These are phyloP conservation scores for Ensete ventricosum DNA, from an alignment of 176 grass and related monocot genomes.

Conservation along the genomic window DNA sequence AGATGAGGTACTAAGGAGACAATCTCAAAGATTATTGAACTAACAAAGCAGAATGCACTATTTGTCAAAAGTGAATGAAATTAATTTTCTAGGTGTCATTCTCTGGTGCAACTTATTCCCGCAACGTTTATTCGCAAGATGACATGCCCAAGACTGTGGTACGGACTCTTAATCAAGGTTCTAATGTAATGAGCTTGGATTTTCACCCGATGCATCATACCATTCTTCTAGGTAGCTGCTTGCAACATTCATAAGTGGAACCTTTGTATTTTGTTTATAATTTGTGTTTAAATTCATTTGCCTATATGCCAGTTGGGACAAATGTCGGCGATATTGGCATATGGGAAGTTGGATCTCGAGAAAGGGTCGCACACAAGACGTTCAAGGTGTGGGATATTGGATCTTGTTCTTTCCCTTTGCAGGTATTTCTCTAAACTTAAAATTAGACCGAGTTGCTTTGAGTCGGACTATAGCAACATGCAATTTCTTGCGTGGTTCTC, in stretches of 20 bases:
- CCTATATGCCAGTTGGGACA: slow-evolving; percentile 4
- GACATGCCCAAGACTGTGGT: slow-evolving; percentile 82
- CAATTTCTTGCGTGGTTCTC: background rate
- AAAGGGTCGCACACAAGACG: background rate
- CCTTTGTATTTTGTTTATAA: background rate
- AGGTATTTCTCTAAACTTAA: slow-evolving; percentile 6
- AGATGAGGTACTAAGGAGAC: slow-evolving; percentile 56
- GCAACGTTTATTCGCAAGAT: slow-evolving; percentile 87
- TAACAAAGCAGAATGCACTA: background rate
- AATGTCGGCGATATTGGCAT: slow-evolving; percentile 22
- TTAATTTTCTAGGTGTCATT: slow-evolving; percentile 59
- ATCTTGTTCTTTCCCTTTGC: slow-evolving; percentile 1
- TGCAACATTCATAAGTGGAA: background rate
- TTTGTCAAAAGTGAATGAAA: slow-evolving; percentile 13
- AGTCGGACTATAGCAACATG: background rate
- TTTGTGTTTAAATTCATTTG: background rate
- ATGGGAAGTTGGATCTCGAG: slow-evolving; percentile 10
- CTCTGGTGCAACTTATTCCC: slow-evolving; percentile 75
- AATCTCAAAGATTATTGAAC: background rate
- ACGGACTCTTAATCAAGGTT: slow-evolving; percentile 90
- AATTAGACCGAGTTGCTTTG: background rate
- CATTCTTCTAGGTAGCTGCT: slow-evolving; percentile 75
- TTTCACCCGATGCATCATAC: slow-evolving; percentile 94
- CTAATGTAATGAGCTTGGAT: slow-evolving; percentile 97
- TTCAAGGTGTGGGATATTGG: slow-evolving; percentile 19